These are phyloP conservation scores for Pyrenochaeta sp. DNA, from an alignment of 2,329 filamentous ascomycete genomes.

Conservation along the genomic window DNA sequence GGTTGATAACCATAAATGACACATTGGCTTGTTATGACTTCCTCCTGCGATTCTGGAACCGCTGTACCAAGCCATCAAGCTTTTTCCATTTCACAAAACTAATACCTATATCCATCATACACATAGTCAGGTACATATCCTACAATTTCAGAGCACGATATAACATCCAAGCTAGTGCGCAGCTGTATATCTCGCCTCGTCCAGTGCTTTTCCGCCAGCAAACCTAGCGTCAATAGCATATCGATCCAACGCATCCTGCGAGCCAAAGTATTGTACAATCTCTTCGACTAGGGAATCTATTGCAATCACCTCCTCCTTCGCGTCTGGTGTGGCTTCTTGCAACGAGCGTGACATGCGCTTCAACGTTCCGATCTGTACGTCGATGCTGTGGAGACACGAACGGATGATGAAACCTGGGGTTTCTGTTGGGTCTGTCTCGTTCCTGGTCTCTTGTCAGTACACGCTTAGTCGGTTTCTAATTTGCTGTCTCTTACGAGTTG, in stretches of 20 bases:
- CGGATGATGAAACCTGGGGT: slow-evolving; percentile 29
- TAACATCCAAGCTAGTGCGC: not conserved
- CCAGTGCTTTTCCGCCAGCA: slow-evolving; percentile 26
- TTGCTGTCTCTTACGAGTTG: slow-evolving; percentile 7
- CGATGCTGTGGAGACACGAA: slow-evolving; percentile 30
- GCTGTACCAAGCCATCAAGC: too few species aligned
- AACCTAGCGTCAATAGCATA: slow-evolving; percentile 25
- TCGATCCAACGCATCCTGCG: slow-evolving; percentile 19
- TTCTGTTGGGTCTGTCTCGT: slow-evolving; percentile 25
- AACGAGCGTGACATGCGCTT: slow-evolving; percentile 32
- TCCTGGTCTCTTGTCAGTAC: slow-evolving; percentile 8
- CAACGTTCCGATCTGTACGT: slow-evolving; percentile 29
- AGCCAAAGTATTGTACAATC: slow-evolving; percentile 29
- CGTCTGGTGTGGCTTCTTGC: slow-evolving; percentile 34
- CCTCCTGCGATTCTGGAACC: too few species aligned
- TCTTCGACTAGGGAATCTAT: slow-evolving; percentile 27
- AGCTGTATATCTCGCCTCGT: slow-evolving; percentile 20
- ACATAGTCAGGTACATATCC: not conserved
- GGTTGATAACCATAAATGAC: too few species aligned
- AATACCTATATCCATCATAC: not conserved
- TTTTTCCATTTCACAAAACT: too few species aligned
- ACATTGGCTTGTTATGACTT: too few species aligned
- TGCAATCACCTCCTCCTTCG: slow-evolving; percentile 24
- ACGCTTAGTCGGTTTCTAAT: not conserved
- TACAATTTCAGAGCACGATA: not conserved